A percentile compares a stretch with the other conserved stretches of the same genome.
These are phyloP conservation scores for Omphalea diandra DNA, from an alignment of 441 rosid species.

Conservation along the genomic window DNA sequence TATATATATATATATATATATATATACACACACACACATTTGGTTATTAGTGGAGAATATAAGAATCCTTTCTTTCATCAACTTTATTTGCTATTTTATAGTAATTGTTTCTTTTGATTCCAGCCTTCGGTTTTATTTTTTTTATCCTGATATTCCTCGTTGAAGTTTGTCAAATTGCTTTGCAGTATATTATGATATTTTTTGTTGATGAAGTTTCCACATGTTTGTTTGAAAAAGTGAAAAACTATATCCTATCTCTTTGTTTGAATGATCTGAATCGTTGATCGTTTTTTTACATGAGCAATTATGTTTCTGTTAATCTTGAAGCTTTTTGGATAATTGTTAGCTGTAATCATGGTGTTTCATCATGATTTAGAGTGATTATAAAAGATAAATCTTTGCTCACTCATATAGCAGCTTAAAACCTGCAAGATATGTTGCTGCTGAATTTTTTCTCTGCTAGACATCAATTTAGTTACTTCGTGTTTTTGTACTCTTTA, in stretches of 20 bases:
- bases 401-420: not conserved
- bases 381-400: not conserved
- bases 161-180: slow-evolving; percentile 6
- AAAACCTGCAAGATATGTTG: not conserved
- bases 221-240: not conserved
- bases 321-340: not conserved
- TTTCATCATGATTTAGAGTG: not conserved
- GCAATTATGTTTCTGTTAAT: not conserved
- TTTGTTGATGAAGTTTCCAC: slow-evolving; percentile 2
- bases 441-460: not conserved
- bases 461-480: not conserved
- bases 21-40: too few species aligned
- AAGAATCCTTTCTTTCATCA: slow-evolving; percentile 35
- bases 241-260: not conserved
- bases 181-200: not conserved
- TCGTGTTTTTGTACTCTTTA: not conserved
- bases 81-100: slow-evolving; percentile 25
- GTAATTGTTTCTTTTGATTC: slow-evolving; percentile 18
- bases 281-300: not conserved
- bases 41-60: slow-evolving; percentile 49
- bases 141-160: not conserved
- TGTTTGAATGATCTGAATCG: not conserved
- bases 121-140: slow-evolving; percentile 17
- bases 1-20: too few species aligned
- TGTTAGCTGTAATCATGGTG: not conserved